Conservation (phyloP, 257 asterid genomes). For the Paraleonurus japonicus region DNA sequence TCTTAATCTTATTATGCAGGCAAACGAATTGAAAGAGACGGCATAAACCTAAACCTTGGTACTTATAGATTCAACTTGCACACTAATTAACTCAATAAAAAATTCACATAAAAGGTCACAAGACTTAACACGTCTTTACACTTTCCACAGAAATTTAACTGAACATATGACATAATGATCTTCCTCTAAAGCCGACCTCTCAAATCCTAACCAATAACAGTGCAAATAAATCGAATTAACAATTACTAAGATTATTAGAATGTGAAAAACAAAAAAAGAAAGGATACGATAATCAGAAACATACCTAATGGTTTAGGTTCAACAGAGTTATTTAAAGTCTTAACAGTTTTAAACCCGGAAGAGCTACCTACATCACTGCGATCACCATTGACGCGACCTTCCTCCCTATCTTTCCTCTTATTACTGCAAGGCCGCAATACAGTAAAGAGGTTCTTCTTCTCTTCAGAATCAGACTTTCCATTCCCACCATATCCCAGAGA, state of each 20-base stretch:
- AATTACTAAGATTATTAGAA: background rate
- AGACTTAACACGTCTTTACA: background rate
- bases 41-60: background rate
- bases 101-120: background rate
- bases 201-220: constrained; percentile 6
- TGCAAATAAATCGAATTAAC: background rate
- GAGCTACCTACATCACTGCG: constrained; percentile 29
- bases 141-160: background rate
- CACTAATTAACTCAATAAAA: background rate
- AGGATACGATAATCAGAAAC: constrained; percentile 8
- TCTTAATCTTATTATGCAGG: background rate
- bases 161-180: background rate
- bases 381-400: constrained; percentile 21
- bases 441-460: constrained; percentile 13
- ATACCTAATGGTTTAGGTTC: constrained; percentile 45
- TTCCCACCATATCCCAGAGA: constrained; percentile 18
- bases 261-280: background rate
- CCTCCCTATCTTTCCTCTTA: constrained; percentile 63
- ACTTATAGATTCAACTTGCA: background rate
- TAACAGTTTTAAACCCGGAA: constrained; percentile 29
- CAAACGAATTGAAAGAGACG: background rate
- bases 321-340: constrained; percentile 34
- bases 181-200: background rate
- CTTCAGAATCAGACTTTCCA: constrained; percentile 23
- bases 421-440: constrained; percentile 43